These are phyloP conservation scores for Pseudonitzschia pungens DNA, from an alignment of 108 stramenopile genomes.

Conservation along the genomic window DNA sequence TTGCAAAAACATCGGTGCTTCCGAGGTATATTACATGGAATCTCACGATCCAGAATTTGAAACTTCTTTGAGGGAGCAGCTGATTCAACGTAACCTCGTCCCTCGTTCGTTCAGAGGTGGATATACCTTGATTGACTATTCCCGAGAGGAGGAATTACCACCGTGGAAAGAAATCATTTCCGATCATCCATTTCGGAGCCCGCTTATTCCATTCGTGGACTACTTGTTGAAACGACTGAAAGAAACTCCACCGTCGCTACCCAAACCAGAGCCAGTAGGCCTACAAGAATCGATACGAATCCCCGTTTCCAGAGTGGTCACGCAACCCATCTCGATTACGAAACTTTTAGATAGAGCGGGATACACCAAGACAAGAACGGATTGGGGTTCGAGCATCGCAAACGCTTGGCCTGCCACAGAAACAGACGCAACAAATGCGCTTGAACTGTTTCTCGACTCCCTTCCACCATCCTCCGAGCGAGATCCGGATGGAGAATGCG, in stretches of 20 bases:
- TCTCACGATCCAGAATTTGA: not conserved
- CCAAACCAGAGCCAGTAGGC: not conserved
- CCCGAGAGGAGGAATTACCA: not conserved
- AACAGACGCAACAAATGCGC: not conserved
- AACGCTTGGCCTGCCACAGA: not conserved
- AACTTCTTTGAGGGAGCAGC: not conserved
- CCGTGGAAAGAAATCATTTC: constrained; percentile 4
- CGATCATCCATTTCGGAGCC: constrained; percentile 1
- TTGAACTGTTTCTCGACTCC: not conserved
- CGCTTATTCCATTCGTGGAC: not conserved
- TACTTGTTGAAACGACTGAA: not conserved
- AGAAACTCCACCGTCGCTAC: not conserved
- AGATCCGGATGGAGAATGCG: not conserved
- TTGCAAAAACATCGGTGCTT: constrained; percentile 15
- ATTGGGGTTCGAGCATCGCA: constrained; percentile 1
- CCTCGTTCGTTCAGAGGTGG: not conserved
- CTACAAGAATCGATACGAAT: not conserved
- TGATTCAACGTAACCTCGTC: not conserved
- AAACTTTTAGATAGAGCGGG: not conserved
- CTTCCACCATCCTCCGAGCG: not conserved
- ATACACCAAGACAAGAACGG: not conserved
- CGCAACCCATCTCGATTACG: not conserved
- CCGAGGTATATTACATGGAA: constrained; percentile 19
- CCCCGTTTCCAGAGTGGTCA: not conserved
- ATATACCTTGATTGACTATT: not conserved